A percentile compares a stretch with the other conserved stretches of the same genome.
phyloP scores from a whole-genome alignment of 768 basidiomycete genomes.

The Lentinula aciculospora region DNA sequence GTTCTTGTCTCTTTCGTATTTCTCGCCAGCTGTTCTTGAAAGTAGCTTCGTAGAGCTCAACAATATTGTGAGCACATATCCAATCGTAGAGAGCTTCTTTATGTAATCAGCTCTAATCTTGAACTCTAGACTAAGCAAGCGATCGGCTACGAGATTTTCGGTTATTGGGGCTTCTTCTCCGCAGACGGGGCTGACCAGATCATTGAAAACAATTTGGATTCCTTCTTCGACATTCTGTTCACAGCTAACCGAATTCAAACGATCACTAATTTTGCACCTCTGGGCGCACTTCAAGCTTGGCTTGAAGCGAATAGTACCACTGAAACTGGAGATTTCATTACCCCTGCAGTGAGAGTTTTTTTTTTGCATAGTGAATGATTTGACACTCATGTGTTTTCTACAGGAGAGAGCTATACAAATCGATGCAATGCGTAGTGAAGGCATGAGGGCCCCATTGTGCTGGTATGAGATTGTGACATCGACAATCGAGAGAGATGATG shows the following conservation, averaged over 20 bases:
- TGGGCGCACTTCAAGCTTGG: conserved; percentile 31
- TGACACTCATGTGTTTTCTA: neutral
- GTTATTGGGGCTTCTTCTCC: conserved; percentile 36
- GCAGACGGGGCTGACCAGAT: conserved; percentile 22
- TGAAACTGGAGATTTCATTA: neutral
- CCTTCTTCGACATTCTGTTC: conserved; percentile 29
- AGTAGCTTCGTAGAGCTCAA: conserved; percentile 19
- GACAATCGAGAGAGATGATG: neutral
- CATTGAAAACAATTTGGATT: conserved; percentile 33
- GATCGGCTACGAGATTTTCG: conserved; percentile 31
- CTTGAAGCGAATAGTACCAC: conserved; percentile 21
- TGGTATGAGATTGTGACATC: neutral
- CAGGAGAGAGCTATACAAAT: neutral
- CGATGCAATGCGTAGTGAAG: neutral
- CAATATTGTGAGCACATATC: conserved; percentile 14
- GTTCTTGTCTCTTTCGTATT: conserved; percentile 29
- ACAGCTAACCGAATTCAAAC: conserved; percentile 28
- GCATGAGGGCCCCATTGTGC: neutral
- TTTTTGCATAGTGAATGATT: neutral
- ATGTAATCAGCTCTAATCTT: conserved; percentile 3
- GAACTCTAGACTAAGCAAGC: conserved; percentile 9
- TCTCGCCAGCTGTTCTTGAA: conserved; percentile 16
- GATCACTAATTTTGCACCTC: conserved; percentile 27
- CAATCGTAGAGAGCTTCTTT: neutral
- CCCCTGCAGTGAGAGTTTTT: neutral